Evolutionary conservation across 345 rosid species (phyloP), one percentile per base, ranked within the genome.

Genomic region (Rhodamnia rubescens): DNA sequence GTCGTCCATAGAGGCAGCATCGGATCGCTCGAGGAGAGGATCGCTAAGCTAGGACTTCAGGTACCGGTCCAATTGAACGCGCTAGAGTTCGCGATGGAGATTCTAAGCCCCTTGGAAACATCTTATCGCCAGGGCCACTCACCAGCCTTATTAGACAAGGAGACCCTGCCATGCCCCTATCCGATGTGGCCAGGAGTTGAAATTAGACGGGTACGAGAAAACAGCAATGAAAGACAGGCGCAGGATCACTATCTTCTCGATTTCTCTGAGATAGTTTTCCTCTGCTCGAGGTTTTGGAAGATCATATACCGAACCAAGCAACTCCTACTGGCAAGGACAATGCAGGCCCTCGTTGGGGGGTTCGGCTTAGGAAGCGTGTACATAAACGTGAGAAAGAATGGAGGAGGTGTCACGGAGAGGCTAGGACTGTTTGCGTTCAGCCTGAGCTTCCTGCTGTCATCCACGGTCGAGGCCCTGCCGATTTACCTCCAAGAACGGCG

Each of bases 381-480:
- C 82, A 26, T 94, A 22, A 93, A 93, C 32, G 88, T 96, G 40
- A 84, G 88, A 74, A 90, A 92, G 32, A 92, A 92, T 40, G 95
- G 93, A 86, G 93, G 89, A 85, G 98, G 97, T 2, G 89, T 97
- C 2, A 84, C 94, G 0, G 98, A 97, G 85, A 83, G 98, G 83
- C 91, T 97, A 24, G 98, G 98, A 1, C 90, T 95, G 2, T 95
- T 97, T 14, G 99, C 98, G 5, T 97, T 97, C 85, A 94, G 98
- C 82, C 92, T 97, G 40, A 95, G 98, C 87, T 95, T 95, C 89
- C 94, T 97, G 20, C 93, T 97, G 24, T 97, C 98, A 32, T 94
- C 98, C 15, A 95, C 98, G 5, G 98, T 95, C 1, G 99, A 97
- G 90, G 98, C 99, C 15, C 95, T 97, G 54, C 98, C 99, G 1